These are phyloP conservation scores for Fragaria nilgerrensis DNA, from an alignment of 306 rosid species.

Conservation along the genomic window DNA sequence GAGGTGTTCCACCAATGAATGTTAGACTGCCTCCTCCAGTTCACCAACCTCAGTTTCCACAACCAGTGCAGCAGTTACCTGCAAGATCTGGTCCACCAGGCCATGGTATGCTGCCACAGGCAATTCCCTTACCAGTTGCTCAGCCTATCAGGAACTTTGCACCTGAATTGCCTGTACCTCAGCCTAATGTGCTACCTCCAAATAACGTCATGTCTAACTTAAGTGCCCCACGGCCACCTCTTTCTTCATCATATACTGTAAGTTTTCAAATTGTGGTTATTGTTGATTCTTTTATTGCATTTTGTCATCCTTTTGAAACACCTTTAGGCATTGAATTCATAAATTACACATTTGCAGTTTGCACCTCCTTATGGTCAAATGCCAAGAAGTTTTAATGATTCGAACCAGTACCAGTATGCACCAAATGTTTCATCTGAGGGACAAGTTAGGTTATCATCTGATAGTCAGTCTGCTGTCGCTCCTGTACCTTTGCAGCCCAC, in stretches of 20 bases:
- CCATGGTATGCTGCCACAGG: conserved; percentile 50
- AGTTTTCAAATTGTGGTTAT: conserved; percentile 27
- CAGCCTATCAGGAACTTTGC: conserved; percentile 57
- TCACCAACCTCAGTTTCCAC: conserved; percentile 63
- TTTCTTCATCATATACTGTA: conserved; percentile 72
- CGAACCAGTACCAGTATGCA: conserved; percentile 56
- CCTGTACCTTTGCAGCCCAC: conserved; percentile 42
- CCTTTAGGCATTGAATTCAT: conserved; percentile 25
- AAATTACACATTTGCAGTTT: conserved; percentile 49
- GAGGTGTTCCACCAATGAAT: conserved; percentile 59
- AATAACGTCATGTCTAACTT: conserved; percentile 56
- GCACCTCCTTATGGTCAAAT: conserved; percentile 66
- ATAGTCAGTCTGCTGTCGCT: conserved; percentile 41
- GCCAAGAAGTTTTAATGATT: conserved; percentile 46
- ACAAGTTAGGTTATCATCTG: conserved; percentile 29
- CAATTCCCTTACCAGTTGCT: conserved; percentile 55
- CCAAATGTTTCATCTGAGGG: conserved; percentile 46
- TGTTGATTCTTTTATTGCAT: background rate
- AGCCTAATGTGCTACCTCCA: conserved; percentile 54
- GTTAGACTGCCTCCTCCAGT: conserved; percentile 70
- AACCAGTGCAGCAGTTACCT: conserved; percentile 66
- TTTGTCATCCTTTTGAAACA: conserved; percentile 7
- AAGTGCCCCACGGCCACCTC: conserved; percentile 60
- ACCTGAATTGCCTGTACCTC: conserved; percentile 55
- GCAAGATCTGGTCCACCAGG: conserved; percentile 58